Evolutionary conservation across 1,139 yeast genomes (phyloP).

Genomic region (Protomyces pachydermus): DNA sequence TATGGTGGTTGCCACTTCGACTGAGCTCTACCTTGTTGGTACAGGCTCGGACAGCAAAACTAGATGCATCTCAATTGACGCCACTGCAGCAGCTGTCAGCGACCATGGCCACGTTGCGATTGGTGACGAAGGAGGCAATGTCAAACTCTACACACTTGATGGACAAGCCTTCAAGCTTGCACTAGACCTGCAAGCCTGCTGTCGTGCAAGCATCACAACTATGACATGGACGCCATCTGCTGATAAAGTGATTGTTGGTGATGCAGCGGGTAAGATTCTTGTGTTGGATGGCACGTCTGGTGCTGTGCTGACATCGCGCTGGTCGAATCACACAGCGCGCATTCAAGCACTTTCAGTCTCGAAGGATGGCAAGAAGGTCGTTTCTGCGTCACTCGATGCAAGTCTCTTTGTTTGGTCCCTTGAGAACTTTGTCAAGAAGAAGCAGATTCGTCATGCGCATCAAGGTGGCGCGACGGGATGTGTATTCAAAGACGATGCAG

Average conservation of each 20-base stretch:
- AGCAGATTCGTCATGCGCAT: conserved; percentile 74
- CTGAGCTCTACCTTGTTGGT: conserved; percentile 42
- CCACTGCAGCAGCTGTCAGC: conserved; percentile 40
- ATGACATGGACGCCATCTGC: conserved; percentile 70
- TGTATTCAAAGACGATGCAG: conserved; percentile 56
- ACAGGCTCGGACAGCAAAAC: conserved; percentile 45
- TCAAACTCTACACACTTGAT: conserved; percentile 22
- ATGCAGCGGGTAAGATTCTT: conserved; percentile 70
- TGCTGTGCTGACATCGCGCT: conserved; percentile 69
- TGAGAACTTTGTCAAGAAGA: conserved; percentile 66
- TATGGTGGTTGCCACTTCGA: conserved; percentile 21
- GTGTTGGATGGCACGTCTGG: conserved; percentile 56
- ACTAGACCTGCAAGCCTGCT: not conserved
- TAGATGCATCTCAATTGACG: conserved; percentile 27
- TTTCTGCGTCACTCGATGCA: conserved; percentile 79
- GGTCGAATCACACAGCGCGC: conserved; percentile 91
- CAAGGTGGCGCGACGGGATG: conserved; percentile 78
- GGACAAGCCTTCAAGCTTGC: not conserved
- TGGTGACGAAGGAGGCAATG: conserved; percentile 24
- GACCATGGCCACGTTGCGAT: conserved; percentile 35
- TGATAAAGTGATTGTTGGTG: conserved; percentile 74
- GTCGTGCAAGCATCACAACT: conserved; percentile 52
- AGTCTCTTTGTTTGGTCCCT: conserved; percentile 75
- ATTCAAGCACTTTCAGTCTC: conserved; percentile 78
- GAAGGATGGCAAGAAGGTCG: conserved; percentile 62